These are phyloP conservation scores for Wickerhamomyces silvicola DNA, from an alignment of 805 yeast genomes.

Conservation along the genomic window DNA sequence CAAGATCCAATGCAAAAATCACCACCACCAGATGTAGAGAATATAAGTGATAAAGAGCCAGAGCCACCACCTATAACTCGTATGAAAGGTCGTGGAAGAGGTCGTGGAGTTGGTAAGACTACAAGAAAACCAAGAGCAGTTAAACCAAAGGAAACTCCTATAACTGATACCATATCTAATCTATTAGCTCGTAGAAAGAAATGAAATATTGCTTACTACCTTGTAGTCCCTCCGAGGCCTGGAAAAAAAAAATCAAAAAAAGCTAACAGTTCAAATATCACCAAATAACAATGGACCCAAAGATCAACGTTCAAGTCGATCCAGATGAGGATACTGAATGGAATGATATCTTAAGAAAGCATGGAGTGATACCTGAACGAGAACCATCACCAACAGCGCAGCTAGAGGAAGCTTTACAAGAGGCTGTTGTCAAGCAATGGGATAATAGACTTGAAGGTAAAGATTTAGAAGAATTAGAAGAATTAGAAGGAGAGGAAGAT, in stretches of 20 bases:
- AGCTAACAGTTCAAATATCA: too few species aligned
- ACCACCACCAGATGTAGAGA: not conserved
- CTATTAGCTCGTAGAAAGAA: slow-evolving; percentile 7
- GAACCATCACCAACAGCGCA: slow-evolving; percentile 85
- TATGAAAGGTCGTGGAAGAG: too few species aligned
- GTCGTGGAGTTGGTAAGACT: too few species aligned
- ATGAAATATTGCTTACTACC: too few species aligned
- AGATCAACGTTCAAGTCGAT: slow-evolving; percentile 81
- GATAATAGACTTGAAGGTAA: slow-evolving; percentile 76
- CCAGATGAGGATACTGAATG: slow-evolving; percentile 98
- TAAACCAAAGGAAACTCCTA: slow-evolving; percentile 1
- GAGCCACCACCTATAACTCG: too few species aligned
- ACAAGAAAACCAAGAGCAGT: not conserved
- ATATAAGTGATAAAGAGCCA: not conserved
- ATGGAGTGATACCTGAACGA: slow-evolving; percentile 89
- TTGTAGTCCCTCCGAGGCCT: too few species aligned
- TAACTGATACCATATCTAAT: slow-evolving; percentile 4
- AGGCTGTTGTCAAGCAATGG: slow-evolving; percentile 72
- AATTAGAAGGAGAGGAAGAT: slow-evolving; percentile 85
- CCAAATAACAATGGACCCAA: slow-evolving; percentile 40
- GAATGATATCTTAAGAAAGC: slow-evolving; percentile 89
- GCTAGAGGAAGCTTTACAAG: slow-evolving; percentile 81
- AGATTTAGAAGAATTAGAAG: slow-evolving; percentile 77
- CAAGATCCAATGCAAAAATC: not conserved
- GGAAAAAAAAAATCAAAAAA: too few species aligned